A percentile compares a stretch with the other conserved stretches of the same genome.
Conservation (phyloP, 164 flowering plant species). For the Vitis labrusca region DNA sequence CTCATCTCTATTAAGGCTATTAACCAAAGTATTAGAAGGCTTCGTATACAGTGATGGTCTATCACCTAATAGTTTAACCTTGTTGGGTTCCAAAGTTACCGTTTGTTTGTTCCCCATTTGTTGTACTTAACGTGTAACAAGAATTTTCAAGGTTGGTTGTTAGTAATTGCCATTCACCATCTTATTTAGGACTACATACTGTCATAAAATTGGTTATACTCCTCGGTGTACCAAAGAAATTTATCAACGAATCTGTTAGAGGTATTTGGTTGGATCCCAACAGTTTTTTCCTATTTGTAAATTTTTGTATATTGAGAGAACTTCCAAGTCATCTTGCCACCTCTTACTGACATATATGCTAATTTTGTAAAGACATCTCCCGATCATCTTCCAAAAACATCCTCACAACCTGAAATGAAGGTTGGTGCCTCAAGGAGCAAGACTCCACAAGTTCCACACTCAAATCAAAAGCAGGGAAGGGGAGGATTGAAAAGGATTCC, state of each 20-base stretch:
- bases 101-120: too few relatives aligned
- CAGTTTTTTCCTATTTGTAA: too few relatives aligned
- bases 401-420: slow-evolving; percentile 11
- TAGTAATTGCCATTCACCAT: background rate
- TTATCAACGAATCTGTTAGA: too few relatives aligned
- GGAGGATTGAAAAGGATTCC: slow-evolving; percentile 3
- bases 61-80: too few relatives aligned
- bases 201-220: slow-evolving; percentile 76
- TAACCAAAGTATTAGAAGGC: background rate
- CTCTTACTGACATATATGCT: background rate
- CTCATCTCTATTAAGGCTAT: background rate
- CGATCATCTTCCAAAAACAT: too few relatives aligned
- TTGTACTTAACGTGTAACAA: too few relatives aligned
- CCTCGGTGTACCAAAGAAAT: slow-evolving; percentile 11
- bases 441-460: slow-evolving; percentile 4
- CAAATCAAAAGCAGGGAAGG: slow-evolving; percentile 11
- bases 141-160: background rate
- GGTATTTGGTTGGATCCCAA: too few relatives aligned
- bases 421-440: slow-evolving; percentile 12
- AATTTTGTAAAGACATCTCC: too few relatives aligned
- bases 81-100: too few relatives aligned
- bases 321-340: background rate
- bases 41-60: too few relatives aligned
- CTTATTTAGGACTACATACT: slow-evolving; percentile 42
- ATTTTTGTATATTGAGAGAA: too few relatives aligned